Evolutionary conservation across 2,329 filamentous ascomycete genomes (phyloP), one percentile per base, ranked within the genome.

Genomic region (Sporothrix pseudoabietina): DNA sequence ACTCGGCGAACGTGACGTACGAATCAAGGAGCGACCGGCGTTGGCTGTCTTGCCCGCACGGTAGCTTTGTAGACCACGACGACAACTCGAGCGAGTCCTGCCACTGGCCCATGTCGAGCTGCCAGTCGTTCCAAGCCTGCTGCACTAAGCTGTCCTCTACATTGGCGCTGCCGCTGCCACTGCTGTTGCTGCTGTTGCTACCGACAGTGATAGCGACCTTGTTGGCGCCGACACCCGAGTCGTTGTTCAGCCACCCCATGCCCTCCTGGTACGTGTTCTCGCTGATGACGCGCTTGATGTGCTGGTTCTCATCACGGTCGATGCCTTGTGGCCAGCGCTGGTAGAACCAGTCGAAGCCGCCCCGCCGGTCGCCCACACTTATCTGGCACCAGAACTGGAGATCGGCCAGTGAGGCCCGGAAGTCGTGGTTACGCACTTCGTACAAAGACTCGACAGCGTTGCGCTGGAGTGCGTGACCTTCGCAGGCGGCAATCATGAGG

Each of bases 311-410:
- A 77, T 95, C 90, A 3, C 90, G 78, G 78, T 95, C 92, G 32
- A 85, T 85, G 0, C 92, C 92, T 61, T 86, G 87, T 9, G 93
- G 92, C 89, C 91, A 95, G 73, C 91, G 87, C 66, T 91, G 89
- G 77, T 92, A 90, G 77, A 97, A 93, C 95, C 97, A 99, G 78
- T 95, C 92, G 61, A 97, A 87, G 0, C 96, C 95, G 26, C 92
- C 92, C 77, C 92, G 92, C n/a, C 89, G 86, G 79, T 97, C 96
- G 5, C 96, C 97, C 10, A 99, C 89, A 0, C 92, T 94, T 82
- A 98, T 94, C 80, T 99, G 96, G 80, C 97, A 99, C 95, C 95
- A 99, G 79, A 97, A 96, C 79, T 97, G 91, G 39, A 99, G 86
- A 75, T 98, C 94, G 72, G 87, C 90, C 68, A 99, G 89, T 1